phyloP scores from a whole-genome alignment of 2,329 filamentous ascomycete species.

The Sphaerostilbella broomeana region DNA sequence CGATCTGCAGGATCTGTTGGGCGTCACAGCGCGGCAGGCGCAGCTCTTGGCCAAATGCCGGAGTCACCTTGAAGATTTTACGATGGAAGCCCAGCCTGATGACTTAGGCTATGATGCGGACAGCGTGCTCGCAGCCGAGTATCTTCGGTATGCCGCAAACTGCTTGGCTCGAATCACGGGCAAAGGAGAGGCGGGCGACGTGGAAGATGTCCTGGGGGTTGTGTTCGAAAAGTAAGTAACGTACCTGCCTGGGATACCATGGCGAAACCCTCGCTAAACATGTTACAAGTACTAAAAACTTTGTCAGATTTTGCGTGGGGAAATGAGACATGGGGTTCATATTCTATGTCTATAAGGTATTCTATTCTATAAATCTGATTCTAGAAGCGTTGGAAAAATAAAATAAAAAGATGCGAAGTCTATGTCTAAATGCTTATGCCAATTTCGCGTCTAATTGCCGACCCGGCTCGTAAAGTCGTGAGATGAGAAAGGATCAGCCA shows the following conservation, averaged over 20 bases:
- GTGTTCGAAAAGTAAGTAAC: conserved; percentile 91
- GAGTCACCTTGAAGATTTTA: conserved; percentile 64
- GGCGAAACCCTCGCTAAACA: not conserved
- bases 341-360: not conserved
- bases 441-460: conserved; percentile 6
- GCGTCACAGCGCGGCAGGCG: conserved; percentile 84
- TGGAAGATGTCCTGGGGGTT: conserved; percentile 91
- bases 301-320: conserved; percentile 39
- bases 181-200: conserved; percentile 74
- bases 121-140: conserved; percentile 84
- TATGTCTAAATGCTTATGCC: too few species aligned
- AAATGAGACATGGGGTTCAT: conserved; percentile 26
- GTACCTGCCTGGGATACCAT: conserved; percentile 1
- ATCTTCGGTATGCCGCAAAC: conserved; percentile 72
- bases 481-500: not conserved
- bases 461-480: not conserved
- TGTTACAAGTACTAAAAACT: conserved; percentile 3
- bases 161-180: conserved; percentile 84
- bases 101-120: conserved; percentile 53
- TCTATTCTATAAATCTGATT: conserved; percentile 12
- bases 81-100: conserved; percentile 46
- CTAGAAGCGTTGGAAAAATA: conserved; percentile 10
- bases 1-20: conserved; percentile 75
- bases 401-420: conserved; percentile 10
- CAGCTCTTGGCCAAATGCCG: conserved; percentile 71